Conservation (phyloP, 1,139 yeast genomes). For the Scheffersomyces cryptocercus region DNA sequence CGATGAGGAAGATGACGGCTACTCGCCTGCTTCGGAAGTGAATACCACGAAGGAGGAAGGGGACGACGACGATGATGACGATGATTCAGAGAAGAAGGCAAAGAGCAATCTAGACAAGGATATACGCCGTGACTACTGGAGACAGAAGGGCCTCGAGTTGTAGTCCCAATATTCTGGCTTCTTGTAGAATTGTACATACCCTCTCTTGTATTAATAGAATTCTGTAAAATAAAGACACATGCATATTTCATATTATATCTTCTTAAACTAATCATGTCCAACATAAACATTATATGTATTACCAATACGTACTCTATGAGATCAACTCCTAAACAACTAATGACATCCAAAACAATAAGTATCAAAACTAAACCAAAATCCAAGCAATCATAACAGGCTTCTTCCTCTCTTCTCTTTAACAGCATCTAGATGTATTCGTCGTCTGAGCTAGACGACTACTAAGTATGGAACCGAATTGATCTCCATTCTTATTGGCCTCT, state of each 20-base stretch:
- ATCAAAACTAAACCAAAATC: too few species aligned
- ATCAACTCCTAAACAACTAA: too few species aligned
- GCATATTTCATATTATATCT: not conserved
- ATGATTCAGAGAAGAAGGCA: constrained; percentile 3
- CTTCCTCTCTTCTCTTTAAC: not conserved
- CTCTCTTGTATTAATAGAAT: not conserved
- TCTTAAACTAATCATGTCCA: not conserved
- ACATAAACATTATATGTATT: too few species aligned
- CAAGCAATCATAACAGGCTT: not conserved
- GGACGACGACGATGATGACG: not conserved
- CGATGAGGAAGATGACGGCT: constrained; percentile 11
- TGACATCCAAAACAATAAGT: too few species aligned
- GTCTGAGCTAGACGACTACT: not conserved
- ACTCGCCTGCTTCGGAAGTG: constrained; percentile 4
- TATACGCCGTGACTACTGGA: constrained; percentile 43
- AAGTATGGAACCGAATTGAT: not conserved
- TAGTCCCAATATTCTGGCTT: constrained; percentile 3
- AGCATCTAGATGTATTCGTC: constrained; percentile 3
- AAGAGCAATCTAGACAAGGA: constrained; percentile 33
- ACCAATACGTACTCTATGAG: too few species aligned
- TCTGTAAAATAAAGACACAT: not conserved
- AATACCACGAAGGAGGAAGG: constrained; percentile 12
- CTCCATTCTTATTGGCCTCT: not conserved
- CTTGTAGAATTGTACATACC: not conserved
- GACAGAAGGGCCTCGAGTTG: constrained; percentile 44